These are phyloP conservation scores for Sclerotinia subarctica DNA, from an alignment of 2,329 filamentous ascomycete genomes.

Conservation along the genomic window DNA sequence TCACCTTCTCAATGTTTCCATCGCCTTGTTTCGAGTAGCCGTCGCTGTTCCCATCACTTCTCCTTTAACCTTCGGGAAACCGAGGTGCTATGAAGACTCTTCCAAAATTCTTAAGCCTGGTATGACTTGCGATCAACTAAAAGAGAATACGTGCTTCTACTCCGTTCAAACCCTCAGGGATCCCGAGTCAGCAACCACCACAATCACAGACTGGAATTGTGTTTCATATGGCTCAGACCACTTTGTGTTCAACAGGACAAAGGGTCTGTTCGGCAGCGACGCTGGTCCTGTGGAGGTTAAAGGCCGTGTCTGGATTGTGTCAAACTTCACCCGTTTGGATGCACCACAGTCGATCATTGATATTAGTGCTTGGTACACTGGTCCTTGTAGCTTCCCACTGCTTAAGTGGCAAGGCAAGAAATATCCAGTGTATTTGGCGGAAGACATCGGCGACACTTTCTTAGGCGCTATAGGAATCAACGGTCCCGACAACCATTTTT, in stretches of 20 bases:
- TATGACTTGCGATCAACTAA: not conserved
- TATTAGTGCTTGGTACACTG: not conserved
- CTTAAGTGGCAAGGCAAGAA: not conserved
- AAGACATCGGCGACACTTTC: not conserved
- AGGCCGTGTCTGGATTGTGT: not conserved
- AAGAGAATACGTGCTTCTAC: not conserved
- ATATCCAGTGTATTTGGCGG: not conserved
- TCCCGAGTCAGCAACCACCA: conserved; percentile 1
- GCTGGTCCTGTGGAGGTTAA: not conserved
- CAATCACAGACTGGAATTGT: not conserved
- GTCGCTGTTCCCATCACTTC: not conserved
- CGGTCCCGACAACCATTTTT: not conserved
- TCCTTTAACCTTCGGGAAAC: not conserved
- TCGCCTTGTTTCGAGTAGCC: not conserved
- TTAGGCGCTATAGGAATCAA: not conserved
- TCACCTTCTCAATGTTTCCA: not conserved
- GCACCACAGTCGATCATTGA: not conserved
- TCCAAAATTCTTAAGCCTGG: not conserved
- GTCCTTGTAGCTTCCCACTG: not conserved
- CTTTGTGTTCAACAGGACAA: not conserved
- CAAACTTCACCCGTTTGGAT: not conserved
- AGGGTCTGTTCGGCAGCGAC: not conserved
- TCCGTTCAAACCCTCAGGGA: not conserved
- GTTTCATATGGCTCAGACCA: not conserved
- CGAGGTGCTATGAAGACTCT: not conserved